Conservation (phyloP, 352 stramenopile species). For the Phytophthora melonis region DNA sequence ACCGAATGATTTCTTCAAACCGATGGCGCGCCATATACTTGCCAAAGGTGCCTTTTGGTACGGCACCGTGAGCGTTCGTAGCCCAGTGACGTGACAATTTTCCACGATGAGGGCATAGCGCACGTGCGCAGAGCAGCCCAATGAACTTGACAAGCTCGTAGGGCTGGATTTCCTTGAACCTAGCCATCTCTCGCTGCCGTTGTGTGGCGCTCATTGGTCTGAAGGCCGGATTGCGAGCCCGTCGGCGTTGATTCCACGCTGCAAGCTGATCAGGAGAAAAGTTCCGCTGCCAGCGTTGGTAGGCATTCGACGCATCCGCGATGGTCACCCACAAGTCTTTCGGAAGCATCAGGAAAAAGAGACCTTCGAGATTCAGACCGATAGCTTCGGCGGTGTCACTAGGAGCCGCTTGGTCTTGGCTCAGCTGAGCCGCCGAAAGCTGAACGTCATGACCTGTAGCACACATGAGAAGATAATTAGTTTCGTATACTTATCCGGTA, state of each 20-base stretch:
- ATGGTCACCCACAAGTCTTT: not conserved
- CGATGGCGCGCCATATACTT: not conserved
- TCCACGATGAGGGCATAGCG: not conserved
- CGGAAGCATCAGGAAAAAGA: not conserved
- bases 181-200: not conserved
- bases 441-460: not conserved
- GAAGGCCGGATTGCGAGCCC: not conserved
- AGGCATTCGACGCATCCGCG: constrained; percentile 1
- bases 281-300: not conserved
- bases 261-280: not conserved
- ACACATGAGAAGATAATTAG: not conserved
- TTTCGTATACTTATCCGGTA: not conserved
- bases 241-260: not conserved
- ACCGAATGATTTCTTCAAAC: constrained; percentile 4
- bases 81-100: not conserved
- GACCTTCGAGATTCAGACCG: too few relatives aligned
- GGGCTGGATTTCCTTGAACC: not conserved
- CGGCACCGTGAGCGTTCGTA: not conserved
- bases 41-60: constrained; percentile 4
- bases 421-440: too few relatives aligned
- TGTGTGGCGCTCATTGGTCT: not conserved
- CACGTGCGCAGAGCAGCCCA: not conserved
- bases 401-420: too few relatives aligned
- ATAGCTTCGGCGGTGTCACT: too few relatives aligned
- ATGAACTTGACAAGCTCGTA: not conserved